Percentiles rank a stretch among this genome's conserved stretches.
phyloP scores from a whole-genome alignment of 1,139 yeast genomes.

The Candida pseudoviswanathii region DNA sequence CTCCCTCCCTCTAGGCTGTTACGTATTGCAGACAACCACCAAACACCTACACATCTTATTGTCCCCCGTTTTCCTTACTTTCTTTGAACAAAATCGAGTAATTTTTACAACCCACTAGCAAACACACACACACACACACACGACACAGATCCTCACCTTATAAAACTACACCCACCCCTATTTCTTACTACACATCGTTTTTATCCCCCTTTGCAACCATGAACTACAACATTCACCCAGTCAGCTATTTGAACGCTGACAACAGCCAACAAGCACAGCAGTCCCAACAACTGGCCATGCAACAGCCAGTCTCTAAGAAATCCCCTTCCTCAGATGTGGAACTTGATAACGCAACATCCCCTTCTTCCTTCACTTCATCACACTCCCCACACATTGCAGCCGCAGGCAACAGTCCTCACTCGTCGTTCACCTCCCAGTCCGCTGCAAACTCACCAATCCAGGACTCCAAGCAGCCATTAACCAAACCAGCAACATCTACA shows the following conservation, averaged over 20 bases:
- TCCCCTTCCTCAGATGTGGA: conserved; percentile 24
- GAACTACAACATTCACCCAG: conserved; percentile 50
- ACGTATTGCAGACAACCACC: too few relatives aligned
- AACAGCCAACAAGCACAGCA: conserved; percentile 7
- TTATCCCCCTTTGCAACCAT: conserved; percentile 17
- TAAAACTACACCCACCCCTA: too few relatives aligned
- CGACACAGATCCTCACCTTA: too few relatives aligned
- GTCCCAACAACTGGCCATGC: conserved; percentile 3
- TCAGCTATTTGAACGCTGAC: conserved; percentile 46
- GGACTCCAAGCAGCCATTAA: conserved; percentile 17
- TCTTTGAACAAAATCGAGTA: too few relatives aligned
- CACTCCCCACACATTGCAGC: conserved; percentile 21
- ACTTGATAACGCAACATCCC: conserved; percentile 30
- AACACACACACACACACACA: too few relatives aligned
- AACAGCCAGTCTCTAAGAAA: conserved; percentile 8
- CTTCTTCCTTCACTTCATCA: conserved; percentile 31
- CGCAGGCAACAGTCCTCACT: conserved; percentile 23
- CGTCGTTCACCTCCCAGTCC: conserved; percentile 46
- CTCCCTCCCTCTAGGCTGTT: too few relatives aligned
- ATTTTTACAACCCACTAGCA: too few relatives aligned
- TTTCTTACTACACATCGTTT: too few relatives aligned
- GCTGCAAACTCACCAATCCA: conserved; percentile 38
- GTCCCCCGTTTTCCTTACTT: too few relatives aligned
- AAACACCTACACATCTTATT: too few relatives aligned
- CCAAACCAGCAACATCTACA: conserved; percentile 11